These are phyloP conservation scores for Arabis hirsuta DNA, from an alignment of 345 rosid genomes.

Conservation along the genomic window DNA sequence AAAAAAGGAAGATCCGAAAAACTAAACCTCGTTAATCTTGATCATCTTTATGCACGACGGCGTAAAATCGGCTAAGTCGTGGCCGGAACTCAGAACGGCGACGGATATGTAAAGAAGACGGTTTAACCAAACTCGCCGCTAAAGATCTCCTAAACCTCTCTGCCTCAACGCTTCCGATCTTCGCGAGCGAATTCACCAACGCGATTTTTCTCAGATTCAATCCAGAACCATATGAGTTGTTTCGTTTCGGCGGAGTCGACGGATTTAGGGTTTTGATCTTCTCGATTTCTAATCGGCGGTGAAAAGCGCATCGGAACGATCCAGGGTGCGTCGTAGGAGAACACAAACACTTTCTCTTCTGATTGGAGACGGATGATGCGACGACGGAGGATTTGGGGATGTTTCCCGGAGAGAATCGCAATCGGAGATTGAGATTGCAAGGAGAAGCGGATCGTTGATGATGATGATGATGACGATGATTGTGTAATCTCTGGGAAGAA, in stretches of 20 bases:
- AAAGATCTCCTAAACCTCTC: slow-evolving; percentile 63
- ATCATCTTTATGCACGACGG: slow-evolving; percentile 52
- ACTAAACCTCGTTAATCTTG: slow-evolving; percentile 35
- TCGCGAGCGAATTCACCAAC: slow-evolving; percentile 74
- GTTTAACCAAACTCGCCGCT: slow-evolving; percentile 54
- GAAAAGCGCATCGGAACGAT: slow-evolving; percentile 77
- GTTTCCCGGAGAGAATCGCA: slow-evolving; percentile 3
- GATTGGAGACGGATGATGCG: slow-evolving; percentile 18
- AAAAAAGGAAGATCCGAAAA: background rate
- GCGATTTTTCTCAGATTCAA: slow-evolving; percentile 57
- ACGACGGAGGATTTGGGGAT: slow-evolving; percentile 28
- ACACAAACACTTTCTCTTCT: slow-evolving; percentile 65
- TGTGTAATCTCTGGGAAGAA: slow-evolving; percentile 29
- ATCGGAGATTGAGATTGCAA: slow-evolving; percentile 28
- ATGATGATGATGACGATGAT: background rate
- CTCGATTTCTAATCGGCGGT: slow-evolving; percentile 49
- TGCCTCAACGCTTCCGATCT: slow-evolving; percentile 73
- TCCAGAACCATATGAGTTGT: background rate
- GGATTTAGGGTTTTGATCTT: slow-evolving; percentile 17
- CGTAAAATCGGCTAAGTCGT: slow-evolving; percentile 68
- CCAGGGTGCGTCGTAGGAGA: slow-evolving; percentile 89
- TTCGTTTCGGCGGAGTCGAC: background rate
- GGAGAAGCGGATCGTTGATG: slow-evolving; percentile 30
- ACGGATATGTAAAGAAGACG: slow-evolving; percentile 56
- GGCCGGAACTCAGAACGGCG: slow-evolving; percentile 68